A percentile compares a stretch with the other conserved stretches of the same genome.
These are phyloP conservation scores for Pseudogymnoascus sp. DNA, from an alignment of 2,329 filamentous ascomycete species.

Conservation along the genomic window DNA sequence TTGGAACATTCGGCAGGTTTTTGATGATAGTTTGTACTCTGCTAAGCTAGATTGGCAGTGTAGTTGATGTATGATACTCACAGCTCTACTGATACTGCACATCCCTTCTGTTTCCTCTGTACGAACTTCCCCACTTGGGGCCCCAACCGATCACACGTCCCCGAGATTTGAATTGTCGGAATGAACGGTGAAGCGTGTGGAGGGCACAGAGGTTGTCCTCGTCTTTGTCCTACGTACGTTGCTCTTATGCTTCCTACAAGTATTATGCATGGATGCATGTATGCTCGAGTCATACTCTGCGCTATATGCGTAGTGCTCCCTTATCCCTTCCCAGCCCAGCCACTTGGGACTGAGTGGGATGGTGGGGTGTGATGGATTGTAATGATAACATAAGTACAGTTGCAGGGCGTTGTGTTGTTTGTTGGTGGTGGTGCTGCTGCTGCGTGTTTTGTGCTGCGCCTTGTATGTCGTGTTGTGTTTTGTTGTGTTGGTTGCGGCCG, in stretches of 20 bases:
- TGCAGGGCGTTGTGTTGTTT: neutral
- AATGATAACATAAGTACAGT: too few relatives aligned
- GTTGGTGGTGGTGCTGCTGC: neutral
- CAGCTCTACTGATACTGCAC: too few relatives aligned
- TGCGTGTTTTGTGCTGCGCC: too few relatives aligned
- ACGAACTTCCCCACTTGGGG: too few relatives aligned
- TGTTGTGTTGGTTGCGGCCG: too few relatives aligned
- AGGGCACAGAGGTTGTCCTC: neutral
- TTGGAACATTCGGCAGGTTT: neutral
- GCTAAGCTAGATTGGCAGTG: too few relatives aligned
- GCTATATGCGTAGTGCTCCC: neutral
- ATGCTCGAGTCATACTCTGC: neutral
- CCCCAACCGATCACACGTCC: neutral
- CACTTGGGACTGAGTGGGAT: neutral
- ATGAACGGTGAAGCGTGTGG: neutral
- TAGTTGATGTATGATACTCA: too few relatives aligned
- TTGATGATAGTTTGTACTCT: neutral
- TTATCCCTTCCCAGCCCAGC: neutral
- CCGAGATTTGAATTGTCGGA: neutral
- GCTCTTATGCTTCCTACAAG: too few relatives aligned
- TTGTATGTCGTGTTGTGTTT: too few relatives aligned
- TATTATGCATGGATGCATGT: too few relatives aligned
- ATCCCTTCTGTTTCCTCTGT: too few relatives aligned
- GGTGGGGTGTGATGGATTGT: neutral
- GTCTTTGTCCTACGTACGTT: neutral